phyloP scores from a whole-genome alignment of 192 early-diverging fungal genomes.

The Geosiphon pyriformis region DNA sequence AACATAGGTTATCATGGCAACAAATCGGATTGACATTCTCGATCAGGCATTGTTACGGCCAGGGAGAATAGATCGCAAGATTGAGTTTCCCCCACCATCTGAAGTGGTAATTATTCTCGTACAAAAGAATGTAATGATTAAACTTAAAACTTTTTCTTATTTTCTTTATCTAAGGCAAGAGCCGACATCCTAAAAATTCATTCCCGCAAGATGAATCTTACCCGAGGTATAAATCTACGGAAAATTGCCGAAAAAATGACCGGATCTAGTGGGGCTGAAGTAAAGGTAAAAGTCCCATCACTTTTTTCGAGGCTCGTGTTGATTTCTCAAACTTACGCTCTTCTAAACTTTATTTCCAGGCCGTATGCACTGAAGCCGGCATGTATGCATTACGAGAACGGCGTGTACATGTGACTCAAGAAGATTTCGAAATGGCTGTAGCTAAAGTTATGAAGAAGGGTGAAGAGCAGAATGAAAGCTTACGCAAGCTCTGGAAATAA shows the following conservation, averaged over 20 bases:
- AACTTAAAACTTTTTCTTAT: neutral
- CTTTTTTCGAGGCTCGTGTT: no score
- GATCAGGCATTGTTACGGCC: slow-evolving; percentile 84
- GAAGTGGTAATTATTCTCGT: slow-evolving; percentile 30
- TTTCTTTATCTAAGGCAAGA: slow-evolving; percentile 46
- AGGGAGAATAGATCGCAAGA: slow-evolving; percentile 87
- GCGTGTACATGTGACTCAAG: slow-evolving; percentile 98
- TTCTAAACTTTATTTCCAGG: no score
- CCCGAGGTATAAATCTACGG: slow-evolving; percentile 82
- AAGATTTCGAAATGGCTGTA: slow-evolving; percentile 99
- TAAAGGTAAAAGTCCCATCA: no score
- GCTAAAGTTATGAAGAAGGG: slow-evolving; percentile 99
- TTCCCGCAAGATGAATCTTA: slow-evolving; percentile 89
- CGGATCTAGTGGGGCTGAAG: slow-evolving; percentile 83
- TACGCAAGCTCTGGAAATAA: slow-evolving; percentile 98
- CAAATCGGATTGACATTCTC: slow-evolving; percentile 87
- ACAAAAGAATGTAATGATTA: neutral
- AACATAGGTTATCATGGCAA: slow-evolving; percentile 74
- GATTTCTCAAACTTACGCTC: no score
- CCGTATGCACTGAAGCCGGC: slow-evolving; percentile 82
- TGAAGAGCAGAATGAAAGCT: slow-evolving; percentile 91
- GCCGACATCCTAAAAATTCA: slow-evolving; percentile 88
- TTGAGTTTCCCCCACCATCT: slow-evolving; percentile 86
- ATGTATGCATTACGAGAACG: slow-evolving; percentile 92
- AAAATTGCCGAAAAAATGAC: slow-evolving; percentile 86